A percentile compares a stretch with the other conserved stretches of the same genome.
phyloP scores from a whole-genome alignment of 2,329 filamentous ascomycete species.

The Cercospora zeae-maydis region DNA sequence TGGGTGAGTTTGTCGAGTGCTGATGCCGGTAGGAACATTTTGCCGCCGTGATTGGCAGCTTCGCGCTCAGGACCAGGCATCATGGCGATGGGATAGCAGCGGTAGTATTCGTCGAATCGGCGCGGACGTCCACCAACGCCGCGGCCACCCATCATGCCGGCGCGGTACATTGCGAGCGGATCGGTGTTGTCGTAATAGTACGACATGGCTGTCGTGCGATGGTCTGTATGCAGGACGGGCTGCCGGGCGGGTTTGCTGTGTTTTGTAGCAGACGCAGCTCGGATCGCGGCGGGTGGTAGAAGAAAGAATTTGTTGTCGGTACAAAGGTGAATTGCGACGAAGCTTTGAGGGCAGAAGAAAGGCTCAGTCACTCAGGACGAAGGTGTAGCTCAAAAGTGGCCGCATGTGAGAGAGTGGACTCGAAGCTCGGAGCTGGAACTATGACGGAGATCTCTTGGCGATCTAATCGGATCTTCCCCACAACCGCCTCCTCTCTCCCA shows the following conservation, averaged over 20 bases:
- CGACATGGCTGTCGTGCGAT: constrained; percentile 18
- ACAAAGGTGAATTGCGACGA: background rate
- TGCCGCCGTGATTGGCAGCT: constrained; percentile 91
- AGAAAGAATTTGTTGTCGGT: background rate
- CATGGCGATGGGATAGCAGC: constrained; percentile 95
- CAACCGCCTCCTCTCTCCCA: background rate
- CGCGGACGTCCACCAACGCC: constrained; percentile 53
- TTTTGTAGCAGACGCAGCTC: background rate
- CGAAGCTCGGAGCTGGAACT: background rate
- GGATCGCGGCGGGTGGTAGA: background rate
- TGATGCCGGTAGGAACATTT: constrained; percentile 94
- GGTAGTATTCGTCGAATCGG: constrained; percentile 97
- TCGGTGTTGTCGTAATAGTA: constrained; percentile 51
- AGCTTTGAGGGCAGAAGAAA: background rate
- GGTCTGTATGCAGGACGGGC: background rate
- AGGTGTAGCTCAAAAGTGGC: background rate
- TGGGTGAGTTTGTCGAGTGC: constrained; percentile 95
- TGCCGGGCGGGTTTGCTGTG: background rate
- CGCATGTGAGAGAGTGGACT: background rate
- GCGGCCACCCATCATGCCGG: constrained; percentile 51
- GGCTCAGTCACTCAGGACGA: background rate
- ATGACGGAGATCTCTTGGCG: background rate
- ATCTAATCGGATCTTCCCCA: background rate
- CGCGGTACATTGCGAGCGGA: constrained; percentile 52
- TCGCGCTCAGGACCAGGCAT: constrained; percentile 83